These are phyloP conservation scores for Leishmania braziliensis DNA, from an alignment of 208 protist species.

Conservation along the genomic window DNA sequence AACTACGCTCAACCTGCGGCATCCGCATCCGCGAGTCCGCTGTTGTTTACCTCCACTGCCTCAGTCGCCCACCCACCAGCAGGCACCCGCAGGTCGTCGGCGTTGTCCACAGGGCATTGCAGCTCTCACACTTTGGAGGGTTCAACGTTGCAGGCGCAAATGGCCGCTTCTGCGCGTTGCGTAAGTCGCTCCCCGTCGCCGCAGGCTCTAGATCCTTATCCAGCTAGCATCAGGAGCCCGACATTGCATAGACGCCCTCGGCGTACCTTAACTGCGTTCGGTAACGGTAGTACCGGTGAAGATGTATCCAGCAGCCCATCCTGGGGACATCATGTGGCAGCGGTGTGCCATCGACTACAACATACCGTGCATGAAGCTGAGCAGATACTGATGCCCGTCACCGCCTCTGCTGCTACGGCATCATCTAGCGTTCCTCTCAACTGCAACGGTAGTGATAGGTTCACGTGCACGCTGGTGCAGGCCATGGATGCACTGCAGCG, in stretches of 20 bases:
- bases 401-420: background rate
- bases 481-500: slow-evolving; percentile 25
- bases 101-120: background rate
- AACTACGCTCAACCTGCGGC: background rate
- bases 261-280: background rate
- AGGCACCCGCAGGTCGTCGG: background rate
- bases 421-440: background rate
- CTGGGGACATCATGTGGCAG: slow-evolving; percentile 11
- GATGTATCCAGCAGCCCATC: background rate
- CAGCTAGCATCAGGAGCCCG: background rate
- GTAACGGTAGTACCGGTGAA: background rate
- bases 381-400: slow-evolving; percentile 14
- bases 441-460: background rate
- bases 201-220: background rate
- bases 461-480: slow-evolving; percentile 6
- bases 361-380: slow-evolving; percentile 22
- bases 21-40: background rate
- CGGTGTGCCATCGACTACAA: slow-evolving; percentile 27
- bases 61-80: background rate
- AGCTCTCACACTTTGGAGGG: background rate
- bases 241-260: background rate
- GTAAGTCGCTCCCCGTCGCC: background rate
- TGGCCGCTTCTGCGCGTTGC: slow-evolving; percentile 2
- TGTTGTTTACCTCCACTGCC: background rate
- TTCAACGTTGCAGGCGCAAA: background rate